Percentiles rank a stretch among this genome's conserved stretches.
Conservation (phyloP, 164 flowering plant species). For the Piper longum region DNA sequence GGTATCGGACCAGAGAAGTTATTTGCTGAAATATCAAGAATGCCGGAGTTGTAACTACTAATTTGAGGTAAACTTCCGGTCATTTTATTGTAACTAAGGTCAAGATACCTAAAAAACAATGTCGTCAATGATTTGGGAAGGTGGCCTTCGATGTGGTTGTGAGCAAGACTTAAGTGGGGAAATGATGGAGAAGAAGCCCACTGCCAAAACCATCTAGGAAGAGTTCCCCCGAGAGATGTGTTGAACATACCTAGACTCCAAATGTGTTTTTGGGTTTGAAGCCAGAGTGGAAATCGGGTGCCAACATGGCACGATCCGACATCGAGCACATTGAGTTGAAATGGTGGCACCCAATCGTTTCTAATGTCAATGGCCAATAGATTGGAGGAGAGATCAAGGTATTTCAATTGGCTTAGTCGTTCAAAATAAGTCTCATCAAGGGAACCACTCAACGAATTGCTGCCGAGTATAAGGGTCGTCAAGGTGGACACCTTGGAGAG, state of each 20-base stretch:
- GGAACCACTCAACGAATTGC: conserved; percentile 3
- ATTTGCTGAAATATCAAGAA: conserved; percentile 1
- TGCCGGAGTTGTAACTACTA: neutral
- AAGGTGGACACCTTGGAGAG: neutral
- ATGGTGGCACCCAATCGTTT: conserved; percentile 4
- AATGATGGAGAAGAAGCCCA: neutral
- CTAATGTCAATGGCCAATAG: neutral
- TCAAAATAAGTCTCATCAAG: neutral
- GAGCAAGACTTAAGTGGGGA: neutral
- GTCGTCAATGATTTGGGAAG: neutral
- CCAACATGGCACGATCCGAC: neutral
- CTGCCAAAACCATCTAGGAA: conserved; percentile 4
- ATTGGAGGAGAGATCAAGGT: neutral
- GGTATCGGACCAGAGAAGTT: neutral
- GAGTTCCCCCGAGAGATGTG: neutral
- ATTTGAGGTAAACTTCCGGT: neutral
- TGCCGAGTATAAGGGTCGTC: neutral
- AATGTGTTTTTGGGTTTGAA: neutral
- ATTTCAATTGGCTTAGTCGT: neutral
- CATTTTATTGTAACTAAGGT: neutral
- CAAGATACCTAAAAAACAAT: neutral
- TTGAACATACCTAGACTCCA: neutral
- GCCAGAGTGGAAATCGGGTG: neutral
- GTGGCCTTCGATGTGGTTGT: neutral
- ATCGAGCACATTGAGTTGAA: neutral